A percentile compares a stretch with the other conserved stretches of the same genome.
phyloP scores from a whole-genome alignment of 768 basidiomycete species.

The Pholiota conissans region DNA sequence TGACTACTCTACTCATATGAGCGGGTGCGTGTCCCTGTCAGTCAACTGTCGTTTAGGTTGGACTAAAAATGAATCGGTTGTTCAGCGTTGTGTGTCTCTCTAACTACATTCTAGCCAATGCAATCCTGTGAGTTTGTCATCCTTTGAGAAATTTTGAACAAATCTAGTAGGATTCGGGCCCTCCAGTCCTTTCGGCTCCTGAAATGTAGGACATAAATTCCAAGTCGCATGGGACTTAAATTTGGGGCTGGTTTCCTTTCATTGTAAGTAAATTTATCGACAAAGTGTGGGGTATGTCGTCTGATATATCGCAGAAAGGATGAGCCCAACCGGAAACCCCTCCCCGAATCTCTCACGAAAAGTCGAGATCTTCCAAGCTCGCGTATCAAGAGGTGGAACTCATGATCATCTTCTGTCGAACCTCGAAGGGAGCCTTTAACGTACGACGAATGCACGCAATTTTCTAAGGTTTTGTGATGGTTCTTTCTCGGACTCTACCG shows the following conservation, averaged over 20 bases:
- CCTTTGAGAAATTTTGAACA: background rate
- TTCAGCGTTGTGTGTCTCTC: background rate
- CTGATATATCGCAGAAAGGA: background rate
- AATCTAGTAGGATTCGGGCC: background rate
- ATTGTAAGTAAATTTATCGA: background rate
- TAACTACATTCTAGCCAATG: background rate
- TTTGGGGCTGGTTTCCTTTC: background rate
- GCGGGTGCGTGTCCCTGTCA: background rate
- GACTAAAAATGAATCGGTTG: background rate
- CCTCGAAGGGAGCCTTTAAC: background rate
- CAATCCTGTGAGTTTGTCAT: background rate
- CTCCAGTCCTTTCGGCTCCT: background rate
- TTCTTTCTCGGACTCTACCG: background rate
- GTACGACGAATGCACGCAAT: background rate
- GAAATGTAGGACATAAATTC: background rate
- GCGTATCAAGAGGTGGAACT: background rate
- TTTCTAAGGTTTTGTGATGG: background rate
- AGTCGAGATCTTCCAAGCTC: background rate
- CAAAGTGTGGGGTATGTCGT: background rate
- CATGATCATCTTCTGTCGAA: background rate
- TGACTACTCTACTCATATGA: background rate
- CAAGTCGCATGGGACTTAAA: background rate
- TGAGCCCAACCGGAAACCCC: background rate
- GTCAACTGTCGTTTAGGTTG: background rate
- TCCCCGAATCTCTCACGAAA: background rate